Conservation (phyloP, 805 yeast genomes). For the Isabelozyma pseudorhagii region DNA sequence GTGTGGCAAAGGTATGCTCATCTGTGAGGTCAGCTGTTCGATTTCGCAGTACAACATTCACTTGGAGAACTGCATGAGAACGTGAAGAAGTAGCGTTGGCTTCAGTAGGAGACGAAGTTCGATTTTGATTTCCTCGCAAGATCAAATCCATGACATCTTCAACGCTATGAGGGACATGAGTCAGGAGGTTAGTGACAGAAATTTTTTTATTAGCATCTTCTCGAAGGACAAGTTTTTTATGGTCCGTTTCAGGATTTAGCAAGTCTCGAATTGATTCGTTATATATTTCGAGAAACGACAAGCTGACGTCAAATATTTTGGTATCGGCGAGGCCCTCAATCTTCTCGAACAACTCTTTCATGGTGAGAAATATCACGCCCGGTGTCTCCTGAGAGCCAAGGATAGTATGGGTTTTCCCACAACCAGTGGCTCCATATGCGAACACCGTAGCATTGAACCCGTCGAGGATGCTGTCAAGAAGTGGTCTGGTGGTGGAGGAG, state of each 20-base stretch:
- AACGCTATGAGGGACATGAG: conserved; percentile 58
- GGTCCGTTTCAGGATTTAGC: conserved; percentile 51
- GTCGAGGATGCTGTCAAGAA: conserved; percentile 70
- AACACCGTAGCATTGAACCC: conserved; percentile 90
- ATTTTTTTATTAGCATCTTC: conserved; percentile 69
- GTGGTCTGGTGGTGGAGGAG: conserved; percentile 61
- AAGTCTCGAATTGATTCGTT: conserved; percentile 86
- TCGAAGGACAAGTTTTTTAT: conserved; percentile 54
- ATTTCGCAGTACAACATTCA: conserved; percentile 60
- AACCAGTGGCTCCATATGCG: conserved; percentile 97
- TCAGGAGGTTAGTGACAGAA: conserved; percentile 66
- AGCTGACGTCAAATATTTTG: conserved; percentile 54
- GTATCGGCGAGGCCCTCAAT: conserved; percentile 57
- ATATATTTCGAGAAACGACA: conserved; percentile 83
- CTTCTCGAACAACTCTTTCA: conserved; percentile 66
- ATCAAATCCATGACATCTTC: conserved; percentile 80
- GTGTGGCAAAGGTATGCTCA: conserved; percentile 71
- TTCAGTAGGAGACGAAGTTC: conserved; percentile 85
- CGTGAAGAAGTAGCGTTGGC: conserved; percentile 90
- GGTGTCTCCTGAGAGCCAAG: conserved; percentile 72
- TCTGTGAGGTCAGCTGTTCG: conserved; percentile 63
- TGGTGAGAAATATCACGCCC: conserved; percentile 75
- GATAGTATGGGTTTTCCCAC: conserved; percentile 95
- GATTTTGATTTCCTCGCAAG: conserved; percentile 62
- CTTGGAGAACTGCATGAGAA: conserved; percentile 90